These are phyloP conservation scores for Raffaelea deltoideospora DNA, from an alignment of 2,329 filamentous ascomycete species.

Conservation along the genomic window DNA sequence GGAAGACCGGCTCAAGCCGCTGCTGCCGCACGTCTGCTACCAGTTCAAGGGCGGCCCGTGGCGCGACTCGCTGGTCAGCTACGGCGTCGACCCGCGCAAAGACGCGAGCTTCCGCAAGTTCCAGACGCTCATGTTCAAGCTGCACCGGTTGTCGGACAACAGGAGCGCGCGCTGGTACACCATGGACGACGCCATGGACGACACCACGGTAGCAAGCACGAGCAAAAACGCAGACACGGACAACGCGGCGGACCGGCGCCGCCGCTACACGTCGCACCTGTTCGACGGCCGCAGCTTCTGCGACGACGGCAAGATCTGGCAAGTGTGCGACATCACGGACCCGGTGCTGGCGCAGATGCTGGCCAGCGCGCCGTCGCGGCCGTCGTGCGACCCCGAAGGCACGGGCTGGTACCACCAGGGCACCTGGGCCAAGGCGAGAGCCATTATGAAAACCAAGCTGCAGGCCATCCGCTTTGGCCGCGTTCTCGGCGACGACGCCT, in stretches of 20 bases:
- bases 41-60: conserved; percentile 88
- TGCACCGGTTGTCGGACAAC: conserved; percentile 36
- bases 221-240: conserved; percentile 2
- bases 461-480: conserved; percentile 46
- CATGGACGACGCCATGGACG: conserved; percentile 10
- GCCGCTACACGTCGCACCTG: conserved; percentile 45
- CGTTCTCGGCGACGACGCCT: conserved; percentile 30
- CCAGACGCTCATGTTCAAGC: conserved; percentile 78
- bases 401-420: conserved; percentile 81
- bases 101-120: conserved; percentile 67
- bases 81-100: conserved; percentile 71
- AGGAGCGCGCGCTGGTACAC: conserved; percentile 22
- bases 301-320: conserved; percentile 80
- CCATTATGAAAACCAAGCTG: conserved; percentile 80
- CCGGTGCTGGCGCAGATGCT: conserved; percentile 55
- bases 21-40: conserved; percentile 74
- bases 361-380: conserved; percentile 42
- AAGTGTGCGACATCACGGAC: conserved; percentile 83
- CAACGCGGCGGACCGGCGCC: conserved; percentile 7
- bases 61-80: conserved; percentile 73
- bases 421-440: conserved; percentile 67
- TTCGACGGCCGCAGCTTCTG: conserved; percentile 68
- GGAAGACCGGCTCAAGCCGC: conserved; percentile 51
- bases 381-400: conserved; percentile 39
- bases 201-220: background rate